Evolutionary conservation across 306 rosid genomes (phyloP).

Genomic region (Cyamopsis tetragonoloba): DNA sequence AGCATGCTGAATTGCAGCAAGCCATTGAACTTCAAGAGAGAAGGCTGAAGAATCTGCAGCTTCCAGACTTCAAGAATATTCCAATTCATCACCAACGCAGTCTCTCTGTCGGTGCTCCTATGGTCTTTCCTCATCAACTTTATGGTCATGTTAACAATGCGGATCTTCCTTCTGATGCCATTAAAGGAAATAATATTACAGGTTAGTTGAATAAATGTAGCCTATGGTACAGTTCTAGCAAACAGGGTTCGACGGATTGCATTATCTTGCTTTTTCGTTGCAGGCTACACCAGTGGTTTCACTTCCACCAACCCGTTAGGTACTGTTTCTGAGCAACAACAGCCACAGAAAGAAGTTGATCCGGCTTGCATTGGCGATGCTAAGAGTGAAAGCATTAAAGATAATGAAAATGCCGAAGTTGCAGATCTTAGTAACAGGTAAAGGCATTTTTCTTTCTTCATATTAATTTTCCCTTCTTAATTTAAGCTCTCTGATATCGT

Average conservation of each 20-base stretch:
- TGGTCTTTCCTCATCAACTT: conserved; percentile 43
- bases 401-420: conserved; percentile 28
- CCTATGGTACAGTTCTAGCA: not conserved
- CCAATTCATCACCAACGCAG: conserved; percentile 71
- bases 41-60: conserved; percentile 79
- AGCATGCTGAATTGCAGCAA: conserved; percentile 84
- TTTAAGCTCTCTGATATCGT: conserved; percentile 15
- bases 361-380: conserved; percentile 26
- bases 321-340: conserved; percentile 37
- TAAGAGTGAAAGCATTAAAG: conserved; percentile 26
- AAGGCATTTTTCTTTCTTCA: not conserved
- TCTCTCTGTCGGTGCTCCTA: conserved; percentile 63
- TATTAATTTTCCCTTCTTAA: not conserved
- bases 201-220: conserved; percentile 41
- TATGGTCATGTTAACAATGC: conserved; percentile 39
- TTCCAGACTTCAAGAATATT: conserved; percentile 71
- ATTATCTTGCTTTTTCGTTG: conserved; percentile 13
- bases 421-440: conserved; percentile 46
- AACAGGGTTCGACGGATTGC: not conserved
- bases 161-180: conserved; percentile 45
- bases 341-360: conserved; percentile 40
- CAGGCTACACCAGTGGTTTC: conserved; percentile 46
- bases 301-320: conserved; percentile 29
- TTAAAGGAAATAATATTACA: conserved; percentile 54
- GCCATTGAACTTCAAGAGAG: conserved; percentile 79